Conservation (phyloP, 768 basidiomycete genomes). For the Gloeostereum incarnatum region DNA sequence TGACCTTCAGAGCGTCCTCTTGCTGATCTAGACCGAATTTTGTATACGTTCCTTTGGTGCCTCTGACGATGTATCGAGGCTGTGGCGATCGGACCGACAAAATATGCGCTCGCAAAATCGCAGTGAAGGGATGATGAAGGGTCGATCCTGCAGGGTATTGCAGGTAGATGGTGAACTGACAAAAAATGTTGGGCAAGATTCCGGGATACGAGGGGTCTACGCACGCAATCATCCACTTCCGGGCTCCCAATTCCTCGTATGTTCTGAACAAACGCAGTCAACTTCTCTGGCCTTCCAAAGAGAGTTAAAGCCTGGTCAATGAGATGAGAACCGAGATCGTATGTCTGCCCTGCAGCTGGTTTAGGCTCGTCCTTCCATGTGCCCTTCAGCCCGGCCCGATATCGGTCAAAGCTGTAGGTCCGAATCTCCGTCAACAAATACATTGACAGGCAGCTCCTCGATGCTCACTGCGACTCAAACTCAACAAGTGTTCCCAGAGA, state of each 20-base stretch:
- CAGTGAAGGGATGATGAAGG: slow-evolving; percentile 48
- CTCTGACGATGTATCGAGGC: slow-evolving; percentile 63
- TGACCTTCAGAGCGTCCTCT: slow-evolving; percentile 64
- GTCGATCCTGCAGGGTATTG: slow-evolving; percentile 33
- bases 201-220: slow-evolving; percentile 11
- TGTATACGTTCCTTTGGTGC: slow-evolving; percentile 59
- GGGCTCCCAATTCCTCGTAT: slow-evolving; percentile 54
- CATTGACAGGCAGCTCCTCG: background rate
- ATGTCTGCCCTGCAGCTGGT: slow-evolving; percentile 57
- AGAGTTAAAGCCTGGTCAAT: slow-evolving; percentile 70
- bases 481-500: slow-evolving; percentile 57
- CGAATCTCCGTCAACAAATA: slow-evolving; percentile 1
- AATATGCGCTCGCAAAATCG: slow-evolving; percentile 58
- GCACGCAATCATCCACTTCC: slow-evolving; percentile 58
- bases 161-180: slow-evolving; percentile 43
- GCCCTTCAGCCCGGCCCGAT: slow-evolving; percentile 51
- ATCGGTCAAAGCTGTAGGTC: slow-evolving; percentile 61
- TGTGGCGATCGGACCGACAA: slow-evolving; percentile 61
- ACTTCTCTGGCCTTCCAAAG: slow-evolving; percentile 62
- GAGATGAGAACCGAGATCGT: slow-evolving; percentile 74
- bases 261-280: slow-evolving; percentile 68
- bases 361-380: slow-evolving; percentile 73
- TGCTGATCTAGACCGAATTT: slow-evolving; percentile 77
- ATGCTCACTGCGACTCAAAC: slow-evolving; percentile 64
- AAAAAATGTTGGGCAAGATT: background rate